Conservation (phyloP, 148 eudicot genomes). For the Fagopyrum homotropicum region DNA sequence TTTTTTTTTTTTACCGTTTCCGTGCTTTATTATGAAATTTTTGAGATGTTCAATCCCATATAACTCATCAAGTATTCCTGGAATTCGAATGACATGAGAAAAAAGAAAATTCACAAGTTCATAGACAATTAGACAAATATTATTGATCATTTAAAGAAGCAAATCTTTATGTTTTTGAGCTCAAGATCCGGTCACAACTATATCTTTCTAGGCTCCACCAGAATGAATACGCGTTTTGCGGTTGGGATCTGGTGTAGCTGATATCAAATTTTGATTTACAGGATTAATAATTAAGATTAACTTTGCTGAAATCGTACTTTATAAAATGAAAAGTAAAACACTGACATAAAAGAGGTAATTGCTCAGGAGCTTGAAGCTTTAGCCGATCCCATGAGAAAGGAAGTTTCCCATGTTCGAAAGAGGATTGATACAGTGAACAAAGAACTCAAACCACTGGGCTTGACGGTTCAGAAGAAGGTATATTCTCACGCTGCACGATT, state of each 20-base stretch:
- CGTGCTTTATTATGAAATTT: not conserved
- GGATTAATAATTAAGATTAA: too few species aligned
- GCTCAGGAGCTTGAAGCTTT: constrained; percentile 52
- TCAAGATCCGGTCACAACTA: not conserved
- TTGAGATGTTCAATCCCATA: not conserved
- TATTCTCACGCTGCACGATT: not conserved
- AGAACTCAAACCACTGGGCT: constrained; percentile 54
- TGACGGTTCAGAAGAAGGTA: constrained; percentile 58
- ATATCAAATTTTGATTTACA: too few species aligned
- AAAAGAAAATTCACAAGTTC: not conserved
- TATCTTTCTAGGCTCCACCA: constrained; percentile 2
- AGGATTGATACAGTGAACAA: constrained; percentile 48
- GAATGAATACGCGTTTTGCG: not conserved
- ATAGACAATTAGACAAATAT: not conserved
- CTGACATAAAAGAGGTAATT: not conserved
- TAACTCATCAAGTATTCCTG: not conserved
- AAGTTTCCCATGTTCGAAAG: constrained; percentile 50
- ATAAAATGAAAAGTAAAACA: not conserved
- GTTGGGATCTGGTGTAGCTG: too few species aligned
- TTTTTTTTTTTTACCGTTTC: not conserved
- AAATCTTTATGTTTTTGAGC: not conserved
- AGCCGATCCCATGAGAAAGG: constrained; percentile 63
- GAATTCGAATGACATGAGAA: not conserved
- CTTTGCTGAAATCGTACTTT: not conserved
- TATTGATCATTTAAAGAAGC: not conserved